A percentile compares a stretch with the other conserved stretches of the same genome.
These are phyloP conservation scores for Podaxis rugospora DNA, from an alignment of 768 basidiomycete species.

Conservation along the genomic window DNA sequence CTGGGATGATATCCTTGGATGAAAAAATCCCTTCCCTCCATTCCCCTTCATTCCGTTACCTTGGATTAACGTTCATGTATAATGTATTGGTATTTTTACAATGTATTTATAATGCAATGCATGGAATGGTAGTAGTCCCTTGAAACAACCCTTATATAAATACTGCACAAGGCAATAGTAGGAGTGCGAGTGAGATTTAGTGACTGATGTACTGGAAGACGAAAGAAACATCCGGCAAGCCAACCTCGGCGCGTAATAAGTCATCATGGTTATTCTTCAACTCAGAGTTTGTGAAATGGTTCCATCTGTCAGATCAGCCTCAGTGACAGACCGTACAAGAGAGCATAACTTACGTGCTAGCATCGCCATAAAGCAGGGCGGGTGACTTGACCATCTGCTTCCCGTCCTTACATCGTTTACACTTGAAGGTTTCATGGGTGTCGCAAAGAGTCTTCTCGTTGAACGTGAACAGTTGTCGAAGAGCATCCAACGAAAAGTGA, in stretches of 20 bases:
- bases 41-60: slow-evolving; percentile 6
- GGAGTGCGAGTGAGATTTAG: slow-evolving; percentile 27
- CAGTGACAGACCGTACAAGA: neutral
- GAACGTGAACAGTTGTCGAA: slow-evolving; percentile 89
- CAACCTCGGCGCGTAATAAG: slow-evolving; percentile 85
- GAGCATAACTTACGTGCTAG: slow-evolving; percentile 76
- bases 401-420: slow-evolving; percentile 85
- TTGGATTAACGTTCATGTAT: slow-evolving; percentile 9
- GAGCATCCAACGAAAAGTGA: slow-evolving; percentile 87
- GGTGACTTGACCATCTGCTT: slow-evolving; percentile 79
- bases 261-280: slow-evolving; percentile 93
- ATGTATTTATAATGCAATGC: slow-evolving; percentile 12
- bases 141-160: neutral
- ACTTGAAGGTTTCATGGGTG: slow-evolving; percentile 98
- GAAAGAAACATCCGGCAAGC: slow-evolving; percentile 80
- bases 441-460: slow-evolving; percentile 85
- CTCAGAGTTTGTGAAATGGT: slow-evolving; percentile 90
- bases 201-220: slow-evolving; percentile 97
- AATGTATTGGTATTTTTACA: slow-evolving; percentile 11
- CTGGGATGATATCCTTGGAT: slow-evolving; percentile 65
- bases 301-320: slow-evolving; percentile 63
- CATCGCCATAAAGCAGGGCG: slow-evolving; percentile 91
- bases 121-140: slow-evolving; percentile 14
- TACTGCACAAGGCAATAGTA: neutral
- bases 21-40: slow-evolving; percentile 13